phyloP scores from a whole-genome alignment of 148 eudicot genomes.

The Spergularia bocconei region DNA sequence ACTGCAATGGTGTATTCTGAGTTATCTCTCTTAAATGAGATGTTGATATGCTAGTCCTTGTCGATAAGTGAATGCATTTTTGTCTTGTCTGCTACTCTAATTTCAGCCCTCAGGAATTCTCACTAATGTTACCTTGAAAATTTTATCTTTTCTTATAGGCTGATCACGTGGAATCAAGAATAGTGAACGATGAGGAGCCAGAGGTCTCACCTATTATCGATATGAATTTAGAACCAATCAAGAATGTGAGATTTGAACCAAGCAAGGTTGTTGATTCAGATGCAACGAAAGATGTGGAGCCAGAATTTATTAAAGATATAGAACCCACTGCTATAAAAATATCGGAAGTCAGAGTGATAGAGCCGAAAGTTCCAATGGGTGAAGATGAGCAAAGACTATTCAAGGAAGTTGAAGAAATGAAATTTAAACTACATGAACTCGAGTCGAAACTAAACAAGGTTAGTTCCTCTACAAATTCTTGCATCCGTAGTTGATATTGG shows the following conservation, averaged over 20 bases:
- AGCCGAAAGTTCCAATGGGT: constrained; percentile 32
- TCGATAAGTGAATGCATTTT: background rate
- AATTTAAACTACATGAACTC: constrained; percentile 51
- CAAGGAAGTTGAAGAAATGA: constrained; percentile 71
- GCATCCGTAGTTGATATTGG: background rate
- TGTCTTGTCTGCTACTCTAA: background rate
- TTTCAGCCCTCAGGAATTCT: background rate
- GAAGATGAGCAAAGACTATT: constrained; percentile 48
- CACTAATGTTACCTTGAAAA: background rate
- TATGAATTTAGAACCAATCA: constrained; percentile 21
- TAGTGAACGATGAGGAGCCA: constrained; percentile 13
- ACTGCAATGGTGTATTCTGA: background rate
- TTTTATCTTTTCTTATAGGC: constrained; percentile 19
- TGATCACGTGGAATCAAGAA: constrained; percentile 28
- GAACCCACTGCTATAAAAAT: constrained; percentile 23
- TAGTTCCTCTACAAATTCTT: constrained; percentile 28
- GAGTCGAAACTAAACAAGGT: constrained; percentile 73
- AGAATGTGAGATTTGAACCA: constrained; percentile 22
- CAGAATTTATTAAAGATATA: constrained; percentile 24
- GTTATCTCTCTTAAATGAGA: background rate
- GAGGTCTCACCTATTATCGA: constrained; percentile 12
- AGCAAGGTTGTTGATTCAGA: constrained; percentile 21
- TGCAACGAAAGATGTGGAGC: constrained; percentile 26
- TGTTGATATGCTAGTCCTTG: background rate
- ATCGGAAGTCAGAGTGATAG: constrained; percentile 29